Evolutionary conservation across 1,139 yeast species (phyloP), one percentile per base, ranked within the genome.

Genomic region (Arxiozyma slooffiae): DNA sequence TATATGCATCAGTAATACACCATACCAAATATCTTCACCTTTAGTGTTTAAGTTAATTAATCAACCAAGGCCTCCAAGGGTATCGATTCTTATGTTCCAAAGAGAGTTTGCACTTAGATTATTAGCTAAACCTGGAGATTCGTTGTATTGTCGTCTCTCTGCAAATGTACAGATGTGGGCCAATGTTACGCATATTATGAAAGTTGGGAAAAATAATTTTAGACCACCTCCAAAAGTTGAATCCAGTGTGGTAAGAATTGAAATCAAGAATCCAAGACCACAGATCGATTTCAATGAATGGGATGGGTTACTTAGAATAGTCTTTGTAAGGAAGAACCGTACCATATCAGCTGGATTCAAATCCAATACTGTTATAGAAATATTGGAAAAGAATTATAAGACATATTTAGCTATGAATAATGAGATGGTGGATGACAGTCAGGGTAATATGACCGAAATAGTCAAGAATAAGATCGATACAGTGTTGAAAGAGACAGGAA

Each of bases 151-250:
- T 68, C 78, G 99, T 61, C 75, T 92, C 52, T 84, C 95, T 21
- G 98, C 96, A 37, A 94, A 92, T 64, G 97, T 92, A 0, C 98
- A 92, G 65, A 90, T 92, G 97, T 92, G 98, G 97, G 96, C 97
- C 22, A 87, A 87, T 57, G 97, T 94, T 22, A 89, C 96, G 7
- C 98, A 92, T 68, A 87, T 92, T 52, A 92, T 92, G 99, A 94
- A 94, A 69, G 98, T 92, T 41, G 97, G 98, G 36, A 84, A 82
- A 65, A 94, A 94, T 67, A 92, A 92, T 66, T 92, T 92, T 75
- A 78, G 97, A 58, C 99, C 99, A 39, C 99, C 99, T 21, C 99
- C 99, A 52, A 92, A 92, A 68, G 99, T 92, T 53, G 99, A 92
- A 68, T 88, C 97, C 0, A 84, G 95, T 41, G 98, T 92, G 47